Evolutionary conservation across 306 rosid genomes (phyloP).

Genomic region (cucumber (Cucumis sativus)): DNA sequence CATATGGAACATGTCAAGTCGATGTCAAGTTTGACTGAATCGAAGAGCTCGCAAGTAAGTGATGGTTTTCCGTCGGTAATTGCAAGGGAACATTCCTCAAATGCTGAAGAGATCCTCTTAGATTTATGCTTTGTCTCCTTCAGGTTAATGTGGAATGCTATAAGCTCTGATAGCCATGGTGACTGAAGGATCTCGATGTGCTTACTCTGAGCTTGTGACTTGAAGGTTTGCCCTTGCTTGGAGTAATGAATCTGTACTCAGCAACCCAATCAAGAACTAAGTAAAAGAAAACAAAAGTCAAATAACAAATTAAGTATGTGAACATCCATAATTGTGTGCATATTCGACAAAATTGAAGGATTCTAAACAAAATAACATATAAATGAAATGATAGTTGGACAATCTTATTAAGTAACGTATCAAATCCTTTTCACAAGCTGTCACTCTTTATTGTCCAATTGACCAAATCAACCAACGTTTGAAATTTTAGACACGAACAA

Average conservation of each 20-base stretch:
- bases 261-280: neutral
- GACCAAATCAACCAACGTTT: neutral
- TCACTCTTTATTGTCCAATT: neutral
- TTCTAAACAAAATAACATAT: neutral
- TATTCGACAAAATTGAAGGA: neutral
- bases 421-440: neutral
- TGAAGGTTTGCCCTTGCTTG: constrained; percentile 84
- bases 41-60: constrained; percentile 69
- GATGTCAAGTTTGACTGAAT: constrained; percentile 64
- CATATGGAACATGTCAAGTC: constrained; percentile 92
- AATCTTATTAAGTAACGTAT: neutral
- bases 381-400: neutral
- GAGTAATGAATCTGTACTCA: constrained; percentile 70
- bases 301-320: neutral
- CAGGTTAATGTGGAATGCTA: constrained; percentile 83
- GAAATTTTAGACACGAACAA: neutral
- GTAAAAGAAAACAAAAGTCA: neutral
- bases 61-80: constrained; percentile 70
- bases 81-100: constrained; percentile 58
- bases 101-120: constrained; percentile 26
- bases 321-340: neutral
- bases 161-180: constrained; percentile 91
- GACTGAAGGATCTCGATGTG: constrained; percentile 88
- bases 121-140: constrained; percentile 45
- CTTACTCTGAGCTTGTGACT: constrained; percentile 68